phyloP scores from a whole-genome alignment of 2,329 filamentous ascomycete genomes.

The Ploettnerulaceae sp. region DNA sequence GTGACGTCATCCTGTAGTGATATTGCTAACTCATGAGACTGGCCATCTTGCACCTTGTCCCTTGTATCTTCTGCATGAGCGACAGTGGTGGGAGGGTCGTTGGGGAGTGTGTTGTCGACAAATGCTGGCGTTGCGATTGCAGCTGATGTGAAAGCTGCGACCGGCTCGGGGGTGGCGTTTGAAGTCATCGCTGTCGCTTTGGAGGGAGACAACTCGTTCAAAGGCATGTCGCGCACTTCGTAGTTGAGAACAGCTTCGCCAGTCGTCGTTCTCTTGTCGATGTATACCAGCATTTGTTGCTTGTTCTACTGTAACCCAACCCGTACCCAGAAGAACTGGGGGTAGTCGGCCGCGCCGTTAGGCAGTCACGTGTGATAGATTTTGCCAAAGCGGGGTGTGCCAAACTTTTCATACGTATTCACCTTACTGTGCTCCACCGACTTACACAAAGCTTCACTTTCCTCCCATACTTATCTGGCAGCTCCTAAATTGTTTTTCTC shows the following conservation, averaged over 20 bases:
- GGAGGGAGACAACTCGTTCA: conserved; percentile 33
- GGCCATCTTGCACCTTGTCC: background rate
- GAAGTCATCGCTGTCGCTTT: conserved; percentile 35
- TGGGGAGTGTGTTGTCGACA: conserved; percentile 5
- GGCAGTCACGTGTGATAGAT: too few relatives aligned
- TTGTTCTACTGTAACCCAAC: too few relatives aligned
- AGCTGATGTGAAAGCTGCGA: background rate
- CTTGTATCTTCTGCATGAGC: conserved; percentile 7
- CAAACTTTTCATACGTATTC: too few relatives aligned
- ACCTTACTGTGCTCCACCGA: too few relatives aligned
- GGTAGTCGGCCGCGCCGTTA: too few relatives aligned
- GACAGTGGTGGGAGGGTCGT: conserved; percentile 16
- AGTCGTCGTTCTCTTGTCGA: too few relatives aligned
- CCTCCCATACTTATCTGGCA: too few relatives aligned
- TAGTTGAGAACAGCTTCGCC: background rate
- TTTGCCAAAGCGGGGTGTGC: too few relatives aligned
- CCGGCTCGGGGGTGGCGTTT: conserved; percentile 20
- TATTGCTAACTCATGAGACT: background rate
- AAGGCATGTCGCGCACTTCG: conserved; percentile 16
- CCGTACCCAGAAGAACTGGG: background rate
- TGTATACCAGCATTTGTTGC: too few relatives aligned
- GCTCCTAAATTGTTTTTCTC: too few relatives aligned
- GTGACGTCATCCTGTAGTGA: background rate
- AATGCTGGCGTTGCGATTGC: conserved; percentile 8
- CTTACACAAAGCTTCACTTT: too few relatives aligned